phyloP scores from a whole-genome alignment of 768 basidiomycete species.

The Suillus paluster region DNA sequence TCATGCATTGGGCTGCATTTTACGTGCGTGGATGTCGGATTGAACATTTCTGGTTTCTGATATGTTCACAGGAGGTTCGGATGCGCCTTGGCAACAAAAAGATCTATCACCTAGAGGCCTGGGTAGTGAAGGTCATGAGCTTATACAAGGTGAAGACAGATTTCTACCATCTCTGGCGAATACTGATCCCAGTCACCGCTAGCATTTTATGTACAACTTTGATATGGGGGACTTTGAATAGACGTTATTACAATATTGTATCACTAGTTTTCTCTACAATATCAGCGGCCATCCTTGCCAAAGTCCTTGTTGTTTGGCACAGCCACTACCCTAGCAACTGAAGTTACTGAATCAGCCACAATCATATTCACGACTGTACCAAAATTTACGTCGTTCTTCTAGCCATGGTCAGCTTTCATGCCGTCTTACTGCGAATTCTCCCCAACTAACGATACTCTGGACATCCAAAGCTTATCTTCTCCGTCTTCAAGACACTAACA shows the following conservation, averaged over 20 bases:
- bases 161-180: conserved; percentile 12
- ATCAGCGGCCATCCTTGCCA: neutral
- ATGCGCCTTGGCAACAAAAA: conserved; percentile 93
- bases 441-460: neutral
- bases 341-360: neutral
- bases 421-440: conserved; percentile 13
- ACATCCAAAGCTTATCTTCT: conserved; percentile 79
- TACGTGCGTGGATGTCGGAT: conserved; percentile 61
- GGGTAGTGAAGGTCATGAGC: conserved; percentile 96
- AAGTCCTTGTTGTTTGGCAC: neutral
- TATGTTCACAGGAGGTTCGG: conserved; percentile 77
- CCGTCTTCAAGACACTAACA: conserved; percentile 98
- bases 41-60: neutral
- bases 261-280: neutral
- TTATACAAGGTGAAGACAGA: conserved; percentile 67
- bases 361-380: neutral
- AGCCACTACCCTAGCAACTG: conserved; percentile 3
- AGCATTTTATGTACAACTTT: conserved; percentile 38
- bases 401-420: conserved; percentile 29
- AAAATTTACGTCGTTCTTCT: neutral
- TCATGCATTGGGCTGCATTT: conserved; percentile 98
- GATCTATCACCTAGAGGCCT: conserved; percentile 97
- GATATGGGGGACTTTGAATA: conserved; percentile 41
- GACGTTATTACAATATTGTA: conserved; percentile 10
- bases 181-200: neutral